Evolutionary conservation across 495 filamentous ascomycete species (phyloP).

Genomic region (Podospora anserina): DNA sequence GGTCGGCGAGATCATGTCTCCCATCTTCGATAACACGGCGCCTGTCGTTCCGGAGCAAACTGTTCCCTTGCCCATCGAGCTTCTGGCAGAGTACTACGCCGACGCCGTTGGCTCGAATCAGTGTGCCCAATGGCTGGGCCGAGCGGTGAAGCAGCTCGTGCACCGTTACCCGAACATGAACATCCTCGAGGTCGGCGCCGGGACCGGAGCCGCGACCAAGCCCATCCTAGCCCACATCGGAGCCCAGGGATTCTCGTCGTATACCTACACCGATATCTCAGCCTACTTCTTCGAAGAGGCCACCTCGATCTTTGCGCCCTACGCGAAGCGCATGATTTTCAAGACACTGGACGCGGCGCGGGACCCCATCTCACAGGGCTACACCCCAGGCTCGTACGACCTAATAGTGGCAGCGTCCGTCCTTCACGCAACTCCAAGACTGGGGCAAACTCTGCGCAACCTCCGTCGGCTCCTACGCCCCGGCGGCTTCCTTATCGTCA

Average conservation of each 20-base stretch:
- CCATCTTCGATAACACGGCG: not conserved
- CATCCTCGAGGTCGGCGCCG: not conserved
- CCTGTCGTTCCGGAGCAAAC: not conserved
- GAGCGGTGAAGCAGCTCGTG: constrained; percentile 30
- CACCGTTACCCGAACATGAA: constrained; percentile 37
- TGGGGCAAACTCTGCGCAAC: not conserved
- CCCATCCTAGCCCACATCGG: constrained; percentile 25
- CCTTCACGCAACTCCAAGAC: not conserved
- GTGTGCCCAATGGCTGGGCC: not conserved
- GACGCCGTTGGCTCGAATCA: not conserved
- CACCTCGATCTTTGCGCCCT: not conserved
- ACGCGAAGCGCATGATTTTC: not conserved
- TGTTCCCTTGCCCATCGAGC: not conserved
- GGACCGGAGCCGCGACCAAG: constrained; percentile 26
- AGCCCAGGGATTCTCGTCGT: constrained; percentile 26
- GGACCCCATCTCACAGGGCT: not conserved
- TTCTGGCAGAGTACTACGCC: not conserved
- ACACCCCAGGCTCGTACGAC: not conserved
- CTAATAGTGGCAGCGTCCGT: not conserved
- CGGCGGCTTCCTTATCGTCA: not conserved
- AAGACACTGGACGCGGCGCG: not conserved
- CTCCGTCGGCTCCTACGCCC: not conserved
- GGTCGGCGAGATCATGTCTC: not conserved
- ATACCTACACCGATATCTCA: constrained; percentile 45
- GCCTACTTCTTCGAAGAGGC: not conserved